Conservation (phyloP, 2,329 filamentous ascomycete species). For the Penicillium sclerotiorum region DNA sequence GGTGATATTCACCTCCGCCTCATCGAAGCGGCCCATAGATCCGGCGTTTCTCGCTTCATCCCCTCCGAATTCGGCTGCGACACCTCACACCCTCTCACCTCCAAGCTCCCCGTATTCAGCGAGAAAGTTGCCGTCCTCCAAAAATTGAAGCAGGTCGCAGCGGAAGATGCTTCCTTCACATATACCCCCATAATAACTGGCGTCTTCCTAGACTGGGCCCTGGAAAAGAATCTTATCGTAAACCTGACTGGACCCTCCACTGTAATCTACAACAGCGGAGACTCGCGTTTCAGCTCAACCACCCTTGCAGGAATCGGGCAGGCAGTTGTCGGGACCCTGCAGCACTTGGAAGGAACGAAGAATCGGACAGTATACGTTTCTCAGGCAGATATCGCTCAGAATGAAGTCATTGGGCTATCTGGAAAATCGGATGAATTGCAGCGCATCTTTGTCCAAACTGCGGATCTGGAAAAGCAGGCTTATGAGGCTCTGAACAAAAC, state of each 20-base stretch:
- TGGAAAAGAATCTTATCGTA: slow-evolving; percentile 48
- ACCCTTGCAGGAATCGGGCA: slow-evolving; percentile 52
- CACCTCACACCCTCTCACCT: slow-evolving; percentile 25
- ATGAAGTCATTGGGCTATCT: slow-evolving; percentile 34
- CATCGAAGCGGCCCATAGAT: slow-evolving; percentile 34
- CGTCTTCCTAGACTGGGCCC: slow-evolving; percentile 37
- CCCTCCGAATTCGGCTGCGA: slow-evolving; percentile 43
- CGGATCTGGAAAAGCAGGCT: slow-evolving; percentile 32
- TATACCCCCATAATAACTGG: slow-evolving; percentile 38
- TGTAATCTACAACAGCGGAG: slow-evolving; percentile 55
- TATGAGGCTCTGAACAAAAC: slow-evolving; percentile 35
- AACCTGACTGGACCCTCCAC: slow-evolving; percentile 41
- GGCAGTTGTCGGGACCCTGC: slow-evolving; percentile 53
- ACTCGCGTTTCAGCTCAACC: slow-evolving; percentile 52
- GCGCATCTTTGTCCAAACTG: slow-evolving; percentile 24
- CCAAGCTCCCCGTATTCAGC: slow-evolving; percentile 34
- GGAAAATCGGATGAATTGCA: slow-evolving; percentile 29
- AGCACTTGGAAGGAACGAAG: slow-evolving; percentile 55
- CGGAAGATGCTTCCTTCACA: slow-evolving; percentile 24
- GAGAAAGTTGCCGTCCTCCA: slow-evolving; percentile 33
- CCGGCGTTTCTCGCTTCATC: slow-evolving; percentile 34
- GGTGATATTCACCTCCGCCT: slow-evolving; percentile 21
- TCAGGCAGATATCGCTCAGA: slow-evolving; percentile 50
- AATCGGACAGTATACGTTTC: slow-evolving; percentile 55
- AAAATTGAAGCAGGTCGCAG: slow-evolving; percentile 28